These are phyloP conservation scores for Xylaria sp. DNA, from an alignment of 2,329 filamentous ascomycete genomes.

Conservation along the genomic window DNA sequence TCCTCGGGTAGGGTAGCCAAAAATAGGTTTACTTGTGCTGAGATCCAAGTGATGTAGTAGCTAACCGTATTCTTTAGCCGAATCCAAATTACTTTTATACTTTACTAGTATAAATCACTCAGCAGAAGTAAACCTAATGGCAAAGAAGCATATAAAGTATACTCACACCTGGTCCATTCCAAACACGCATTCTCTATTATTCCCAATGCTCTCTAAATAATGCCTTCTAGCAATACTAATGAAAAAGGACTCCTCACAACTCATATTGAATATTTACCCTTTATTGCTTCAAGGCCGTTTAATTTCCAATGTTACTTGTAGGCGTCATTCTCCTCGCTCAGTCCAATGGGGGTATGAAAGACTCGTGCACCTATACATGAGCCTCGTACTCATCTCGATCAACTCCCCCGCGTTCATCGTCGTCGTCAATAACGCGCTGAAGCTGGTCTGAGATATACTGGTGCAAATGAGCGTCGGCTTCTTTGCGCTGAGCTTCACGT, in stretches of 20 bases:
- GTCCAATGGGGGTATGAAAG: not conserved
- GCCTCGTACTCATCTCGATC: conserved; percentile 45
- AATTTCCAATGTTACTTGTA: too few species aligned
- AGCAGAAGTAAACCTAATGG: too few species aligned
- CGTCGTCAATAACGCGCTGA: conserved; percentile 69
- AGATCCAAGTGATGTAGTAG: too few species aligned
- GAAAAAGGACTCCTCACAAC: not conserved
- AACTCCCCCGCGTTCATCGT: conserved; percentile 44
- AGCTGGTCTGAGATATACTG: conserved; percentile 84
- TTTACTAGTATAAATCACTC: too few species aligned
- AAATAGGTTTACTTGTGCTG: too few species aligned
- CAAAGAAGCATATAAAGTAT: not conserved
- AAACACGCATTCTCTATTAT: conserved; percentile 11
- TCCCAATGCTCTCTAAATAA: not conserved
- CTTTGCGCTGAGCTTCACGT: conserved; percentile 52
- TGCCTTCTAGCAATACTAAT: not conserved
- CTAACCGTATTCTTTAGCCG: too few species aligned
- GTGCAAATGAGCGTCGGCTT: conserved; percentile 74
- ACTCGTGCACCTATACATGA: conserved; percentile 18
- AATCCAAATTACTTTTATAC: too few species aligned
- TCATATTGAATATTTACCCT: not conserved
- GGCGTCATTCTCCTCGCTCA: not conserved
- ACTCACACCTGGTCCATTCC: not conserved
- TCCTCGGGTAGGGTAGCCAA: not conserved
- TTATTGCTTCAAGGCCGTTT: not conserved